A percentile compares a stretch with the other conserved stretches of the same genome.
These are phyloP conservation scores for Akanthomyces muscarius DNA, from an alignment of 2,329 filamentous ascomycete genomes.

Conservation along the genomic window DNA sequence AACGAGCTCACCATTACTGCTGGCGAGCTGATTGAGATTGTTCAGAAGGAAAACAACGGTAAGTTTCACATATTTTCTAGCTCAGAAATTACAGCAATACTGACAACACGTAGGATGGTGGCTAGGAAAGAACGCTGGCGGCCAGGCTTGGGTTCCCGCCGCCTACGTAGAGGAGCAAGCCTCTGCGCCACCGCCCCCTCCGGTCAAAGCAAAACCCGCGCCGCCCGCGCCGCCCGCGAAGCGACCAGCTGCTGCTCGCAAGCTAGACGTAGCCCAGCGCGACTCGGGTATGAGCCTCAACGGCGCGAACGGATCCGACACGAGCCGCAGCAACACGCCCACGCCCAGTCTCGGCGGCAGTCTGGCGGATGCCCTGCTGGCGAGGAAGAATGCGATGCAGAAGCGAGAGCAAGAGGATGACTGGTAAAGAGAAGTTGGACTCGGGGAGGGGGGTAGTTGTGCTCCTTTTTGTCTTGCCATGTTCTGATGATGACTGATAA, in stretches of 20 bases:
- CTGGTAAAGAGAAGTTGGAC: conserved; percentile 45
- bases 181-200: conserved; percentile 57
- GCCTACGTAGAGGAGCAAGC: conserved; percentile 88
- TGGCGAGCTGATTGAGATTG: conserved; percentile 79
- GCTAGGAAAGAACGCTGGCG: conserved; percentile 69
- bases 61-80: conserved; percentile 32
- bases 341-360: conserved; percentile 69
- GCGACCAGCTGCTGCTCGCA: conserved; percentile 67
- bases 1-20: conserved; percentile 80
- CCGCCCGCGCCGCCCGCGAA: conserved; percentile 78
- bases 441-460: background rate
- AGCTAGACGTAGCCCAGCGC: conserved; percentile 64
- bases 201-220: conserved; percentile 56
- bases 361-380: conserved; percentile 72
- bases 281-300: conserved; percentile 66
- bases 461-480: conserved; percentile 9
- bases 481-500: conserved; percentile 15
- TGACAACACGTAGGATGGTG: conserved; percentile 76
- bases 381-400: conserved; percentile 72
- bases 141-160: conserved; percentile 91
- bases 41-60: conserved; percentile 97
- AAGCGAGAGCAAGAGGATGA: conserved; percentile 66
- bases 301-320: conserved; percentile 50
- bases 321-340: conserved; percentile 67
- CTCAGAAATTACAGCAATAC: conserved; percentile 15